Conservation (phyloP, 495 filamentous ascomycete species). For the Pyrenula aspistea region DNA sequence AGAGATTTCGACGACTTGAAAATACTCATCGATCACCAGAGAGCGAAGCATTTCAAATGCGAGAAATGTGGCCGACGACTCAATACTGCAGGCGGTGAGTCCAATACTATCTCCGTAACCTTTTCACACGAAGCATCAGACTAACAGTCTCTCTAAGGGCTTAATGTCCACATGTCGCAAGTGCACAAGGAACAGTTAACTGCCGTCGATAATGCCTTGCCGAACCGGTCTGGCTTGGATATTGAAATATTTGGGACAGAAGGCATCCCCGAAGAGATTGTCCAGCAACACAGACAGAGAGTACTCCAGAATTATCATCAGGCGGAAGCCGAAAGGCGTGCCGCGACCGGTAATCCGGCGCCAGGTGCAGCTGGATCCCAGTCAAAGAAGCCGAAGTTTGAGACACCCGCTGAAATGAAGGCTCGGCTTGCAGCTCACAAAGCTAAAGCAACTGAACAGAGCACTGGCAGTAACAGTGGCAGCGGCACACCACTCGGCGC, state of each 20-base stretch:
- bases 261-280: constrained; percentile 79
- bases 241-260: constrained; percentile 98
- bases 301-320: constrained; percentile 74
- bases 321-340: constrained; percentile 70
- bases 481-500: constrained; percentile 45
- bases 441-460: constrained; percentile 51
- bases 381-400: constrained; percentile 70
- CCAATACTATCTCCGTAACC: neutral
- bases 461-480: constrained; percentile 43
- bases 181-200: constrained; percentile 89
- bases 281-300: constrained; percentile 69
- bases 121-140: constrained; percentile 1
- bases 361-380: constrained; percentile 44
- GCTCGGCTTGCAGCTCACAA: constrained; percentile 72
- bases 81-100: constrained; percentile 87
- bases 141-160: constrained; percentile 39
- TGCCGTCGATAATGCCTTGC: constrained; percentile 81
- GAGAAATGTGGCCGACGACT: constrained; percentile 75
- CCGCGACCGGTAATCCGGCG: constrained; percentile 70
- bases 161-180: constrained; percentile 94
- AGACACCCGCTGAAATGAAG: constrained; percentile 65
- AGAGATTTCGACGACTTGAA: constrained; percentile 95
- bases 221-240: constrained; percentile 69
- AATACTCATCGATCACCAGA: constrained; percentile 91
- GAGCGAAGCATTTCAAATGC: constrained; percentile 97